These are phyloP conservation scores for Rhodotorula glutinis DNA, from an alignment of 1,284 basidiomycete genomes.

Conservation along the genomic window DNA sequence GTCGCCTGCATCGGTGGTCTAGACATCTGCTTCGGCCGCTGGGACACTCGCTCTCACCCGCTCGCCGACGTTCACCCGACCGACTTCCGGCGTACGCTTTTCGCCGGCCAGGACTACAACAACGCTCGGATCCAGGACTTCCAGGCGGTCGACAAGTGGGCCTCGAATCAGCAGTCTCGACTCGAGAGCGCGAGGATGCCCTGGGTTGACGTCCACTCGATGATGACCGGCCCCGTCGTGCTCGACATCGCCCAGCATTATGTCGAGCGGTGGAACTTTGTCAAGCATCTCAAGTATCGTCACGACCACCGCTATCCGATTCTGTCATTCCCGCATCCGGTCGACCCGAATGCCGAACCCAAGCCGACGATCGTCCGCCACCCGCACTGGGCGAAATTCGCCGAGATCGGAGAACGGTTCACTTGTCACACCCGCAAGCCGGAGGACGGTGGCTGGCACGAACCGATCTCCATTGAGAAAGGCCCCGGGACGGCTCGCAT, in stretches of 20 bases:
- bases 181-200: constrained; percentile 60
- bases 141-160: constrained; percentile 71
- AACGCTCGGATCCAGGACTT: constrained; percentile 58
- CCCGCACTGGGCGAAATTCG: constrained; percentile 26
- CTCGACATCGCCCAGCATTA: constrained; percentile 84
- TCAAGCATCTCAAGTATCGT: constrained; percentile 47
- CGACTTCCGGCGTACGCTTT: constrained; percentile 72
- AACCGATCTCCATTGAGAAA: constrained; percentile 14
- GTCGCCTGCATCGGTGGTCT: constrained; percentile 41
- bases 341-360: constrained; percentile 45
- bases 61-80: constrained; percentile 86
- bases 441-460: constrained; percentile 2
- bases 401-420: constrained; percentile 36
- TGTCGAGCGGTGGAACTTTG: constrained; percentile 63
- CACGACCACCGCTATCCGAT: constrained; percentile 60
- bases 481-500: constrained; percentile 52
- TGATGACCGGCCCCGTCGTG: constrained; percentile 66
- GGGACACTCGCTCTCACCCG: constrained; percentile 73
- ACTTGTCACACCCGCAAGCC: constrained; percentile 14
- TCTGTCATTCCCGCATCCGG: constrained; percentile 77
- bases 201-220: constrained; percentile 75
- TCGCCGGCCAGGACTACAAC: constrained; percentile 69
- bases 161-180: constrained; percentile 51
- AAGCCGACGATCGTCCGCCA: constrained; percentile 29
- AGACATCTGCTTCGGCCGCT: constrained; percentile 67